These are phyloP conservation scores for Melampsora americana DNA, from an alignment of 1,284 basidiomycete species.

Conservation along the genomic window DNA sequence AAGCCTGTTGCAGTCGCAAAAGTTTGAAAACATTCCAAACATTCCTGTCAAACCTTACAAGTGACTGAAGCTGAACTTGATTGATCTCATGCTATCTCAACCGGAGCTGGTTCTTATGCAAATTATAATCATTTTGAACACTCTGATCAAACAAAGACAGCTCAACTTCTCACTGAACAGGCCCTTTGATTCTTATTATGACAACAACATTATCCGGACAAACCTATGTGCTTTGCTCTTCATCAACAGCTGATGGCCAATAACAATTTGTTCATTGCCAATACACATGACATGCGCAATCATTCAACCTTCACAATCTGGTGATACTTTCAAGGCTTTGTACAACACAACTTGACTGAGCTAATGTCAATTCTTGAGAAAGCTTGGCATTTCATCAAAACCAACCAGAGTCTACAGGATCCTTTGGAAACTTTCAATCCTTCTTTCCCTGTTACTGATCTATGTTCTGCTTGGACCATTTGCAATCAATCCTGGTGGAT, in stretches of 20 bases:
- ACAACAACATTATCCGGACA: constrained; percentile 48
- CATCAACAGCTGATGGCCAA: constrained; percentile 72
- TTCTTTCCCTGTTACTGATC: constrained; percentile 32
- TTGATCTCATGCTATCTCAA: constrained; percentile 45
- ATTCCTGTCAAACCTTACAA: constrained; percentile 47
- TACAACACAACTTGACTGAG: constrained; percentile 48
- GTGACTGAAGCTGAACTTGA: constrained; percentile 36
- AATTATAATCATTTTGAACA: constrained; percentile 45
- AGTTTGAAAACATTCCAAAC: constrained; percentile 34
- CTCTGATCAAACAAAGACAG: constrained; percentile 49
- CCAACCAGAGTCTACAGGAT: constrained; percentile 18
- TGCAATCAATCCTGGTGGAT: constrained; percentile 27
- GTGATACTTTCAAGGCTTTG: constrained; percentile 63
- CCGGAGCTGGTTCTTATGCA: constrained; percentile 51
- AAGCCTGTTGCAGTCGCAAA: constrained; percentile 10
- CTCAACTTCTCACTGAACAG: constrained; percentile 45
- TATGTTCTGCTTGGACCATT: constrained; percentile 24
- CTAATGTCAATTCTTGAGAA: constrained; percentile 45
- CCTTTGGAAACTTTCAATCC: constrained; percentile 2
- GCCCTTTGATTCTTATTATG: constrained; percentile 31
- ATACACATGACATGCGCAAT: constrained; percentile 61
- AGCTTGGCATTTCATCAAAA: constrained; percentile 24
- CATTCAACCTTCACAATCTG: constrained; percentile 70
- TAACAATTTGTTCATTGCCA: constrained; percentile 65
- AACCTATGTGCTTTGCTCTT: constrained; percentile 62